Base-by-base conservation (phyloP, 1,139 yeast species). In the Blastobotrys elegans region DNA sequence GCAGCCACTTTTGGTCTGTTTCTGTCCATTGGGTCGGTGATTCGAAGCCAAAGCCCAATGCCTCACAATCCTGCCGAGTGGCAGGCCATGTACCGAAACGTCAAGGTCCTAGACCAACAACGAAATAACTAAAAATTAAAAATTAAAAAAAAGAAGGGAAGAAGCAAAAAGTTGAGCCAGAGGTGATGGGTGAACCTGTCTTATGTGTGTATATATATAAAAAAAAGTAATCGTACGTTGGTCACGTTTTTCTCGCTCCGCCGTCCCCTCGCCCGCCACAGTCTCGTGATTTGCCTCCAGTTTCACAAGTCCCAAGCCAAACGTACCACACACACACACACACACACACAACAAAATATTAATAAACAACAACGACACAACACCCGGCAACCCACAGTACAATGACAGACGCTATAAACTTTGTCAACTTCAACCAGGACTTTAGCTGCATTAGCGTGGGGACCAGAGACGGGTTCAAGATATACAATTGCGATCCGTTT, bases 1-100 rank as follows among this genome's bases (percentile, higher is more conserved):
- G 97, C 95, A 13, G 97, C 95, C 44, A 92, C 97, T 13, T 92
- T 94, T 68, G 96, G 96, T 24, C 77, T 90, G 62, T 89, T 92
- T 66, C 90, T 92, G 97, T 85, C 95, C 40, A 84, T 89, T 59
- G 96, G 97, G 33, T 64, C 68, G 24, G 64, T 90, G 27, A 90
- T 90, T 57, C 81, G 97, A 72, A 85, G 95, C 40, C 97, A 82
- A 52, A 62, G 63, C 21, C 56, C 52, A 27, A 48, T 50, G 20
- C 36, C 36, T 6, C 42, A 29, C 11, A 33, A 34, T 22, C 65
- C 66, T n/a, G 48, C 58, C 29, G 63, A 62, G 40, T 62, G 65
- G 65, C 59, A 58, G 41, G 22, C 59, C 38, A 60, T 62, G 20
- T 60, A 57, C 42, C 56, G 58, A 17, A 50, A 50, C 20, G 63